Evolutionary conservation across 2,329 filamentous ascomycete species (phyloP), one percentile per base, ranked within the genome.

Genomic region (Aspergillus tubingensis): DNA sequence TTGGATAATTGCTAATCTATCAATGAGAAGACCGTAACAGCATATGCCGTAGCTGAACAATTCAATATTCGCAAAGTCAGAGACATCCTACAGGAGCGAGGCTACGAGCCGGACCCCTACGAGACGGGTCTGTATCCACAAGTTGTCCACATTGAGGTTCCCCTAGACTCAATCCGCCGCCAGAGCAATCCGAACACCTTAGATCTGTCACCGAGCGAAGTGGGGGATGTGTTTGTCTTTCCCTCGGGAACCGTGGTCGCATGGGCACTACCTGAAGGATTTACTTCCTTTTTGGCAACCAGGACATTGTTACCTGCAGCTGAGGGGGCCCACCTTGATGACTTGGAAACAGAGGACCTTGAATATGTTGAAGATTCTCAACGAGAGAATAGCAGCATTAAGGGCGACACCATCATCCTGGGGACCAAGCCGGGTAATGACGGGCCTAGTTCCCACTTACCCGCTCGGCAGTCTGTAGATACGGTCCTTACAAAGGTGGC

Each of bases 191-290:
- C 78, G 4, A 71, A 73, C 5, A 70, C 76, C 17, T 63, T 70
- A 39, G 74, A 77, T 63, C 62, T 80, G 5, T 67, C 74, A 2
- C 68, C 76, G 3, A 81, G 79, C 57, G 81, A 81, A 70, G 75
- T 86, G 60, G 93, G 92, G 36, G 95, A 99, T 77, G 87, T 98
- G 54, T 98, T 98, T 72, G 88, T 99, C 59, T 99, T 99, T 67
- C 92, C 94, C 8, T 96, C 93, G 0, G 95, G 95, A 10, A 96
- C 93, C 11, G 85, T 98, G 7, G 95, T 98, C 5, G 89, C 91
- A 23, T 99, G 95, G 95, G 91, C 91, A 5, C 82, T 97, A 1
- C 88, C 91, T 0, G 85, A 92, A 62, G 86, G 89, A 59, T 86
- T 92, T 17, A 88, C 92, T 15, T 83, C 83, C 19, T 84, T 84